phyloP scores from a whole-genome alignment of 2,329 filamentous ascomycete genomes.

The Microdochium bolleyi region DNA sequence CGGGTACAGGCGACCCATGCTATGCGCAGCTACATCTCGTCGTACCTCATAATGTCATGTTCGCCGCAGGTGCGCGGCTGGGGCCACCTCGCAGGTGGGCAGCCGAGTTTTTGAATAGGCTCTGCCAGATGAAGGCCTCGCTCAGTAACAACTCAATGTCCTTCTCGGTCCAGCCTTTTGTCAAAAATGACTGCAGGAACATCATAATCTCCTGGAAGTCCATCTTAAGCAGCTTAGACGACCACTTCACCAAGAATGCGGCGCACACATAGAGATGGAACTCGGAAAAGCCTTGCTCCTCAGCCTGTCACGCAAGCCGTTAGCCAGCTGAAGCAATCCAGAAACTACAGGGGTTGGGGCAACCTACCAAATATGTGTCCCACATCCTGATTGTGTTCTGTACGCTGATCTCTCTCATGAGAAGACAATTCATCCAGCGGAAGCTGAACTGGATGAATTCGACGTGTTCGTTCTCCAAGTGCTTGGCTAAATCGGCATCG shows the following conservation, averaged over 20 bases:
- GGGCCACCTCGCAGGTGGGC: constrained; percentile 67
- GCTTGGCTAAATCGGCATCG: constrained; percentile 74
- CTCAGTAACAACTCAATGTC: constrained; percentile 93
- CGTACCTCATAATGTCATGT: constrained; percentile 14
- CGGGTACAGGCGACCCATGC: background rate
- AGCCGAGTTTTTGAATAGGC: constrained; percentile 86
- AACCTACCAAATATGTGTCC: constrained; percentile 91
- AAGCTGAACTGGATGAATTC: constrained; percentile 99
- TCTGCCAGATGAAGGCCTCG: constrained; percentile 98
- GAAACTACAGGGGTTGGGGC: background rate
- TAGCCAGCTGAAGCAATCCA: constrained; percentile 4
- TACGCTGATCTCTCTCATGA: constrained; percentile 96
- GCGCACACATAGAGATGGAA: constrained; percentile 98
- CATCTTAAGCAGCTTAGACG: constrained; percentile 89
- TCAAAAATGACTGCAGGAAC: constrained; percentile 93
- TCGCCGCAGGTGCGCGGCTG: constrained; percentile 28
- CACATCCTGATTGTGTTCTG: constrained; percentile 98
- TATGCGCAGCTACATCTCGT: background rate
- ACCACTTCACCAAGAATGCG: constrained; percentile 97
- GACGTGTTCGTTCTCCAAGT: constrained; percentile 83
- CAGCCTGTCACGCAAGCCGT: constrained; percentile 52
- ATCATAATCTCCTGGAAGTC: constrained; percentile 99
- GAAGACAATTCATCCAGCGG: constrained; percentile 97
- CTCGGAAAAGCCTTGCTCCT: constrained; percentile 96
- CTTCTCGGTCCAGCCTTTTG: constrained; percentile 92